Conservation (phyloP, 345 rosid species). For the Eucalyptus sp. region DNA sequence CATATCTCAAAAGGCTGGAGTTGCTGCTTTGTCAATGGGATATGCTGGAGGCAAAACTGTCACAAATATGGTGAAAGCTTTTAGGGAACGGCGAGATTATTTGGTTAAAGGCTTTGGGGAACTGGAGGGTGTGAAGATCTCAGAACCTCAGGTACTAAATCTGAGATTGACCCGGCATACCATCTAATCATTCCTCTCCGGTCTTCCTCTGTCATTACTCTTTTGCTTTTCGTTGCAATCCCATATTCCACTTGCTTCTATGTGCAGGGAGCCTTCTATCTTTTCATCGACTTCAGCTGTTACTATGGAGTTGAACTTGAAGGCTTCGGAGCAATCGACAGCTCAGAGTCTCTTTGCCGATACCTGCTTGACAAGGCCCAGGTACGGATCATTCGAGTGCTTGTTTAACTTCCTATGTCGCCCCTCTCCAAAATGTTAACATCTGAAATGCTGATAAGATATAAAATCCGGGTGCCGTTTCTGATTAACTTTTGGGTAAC, state of each 20-base stretch:
- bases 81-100: constrained; percentile 85
- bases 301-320: constrained; percentile 71
- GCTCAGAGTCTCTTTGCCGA: constrained; percentile 55
- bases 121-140: constrained; percentile 69
- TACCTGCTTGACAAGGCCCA: constrained; percentile 56
- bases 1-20: constrained; percentile 81
- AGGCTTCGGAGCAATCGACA: constrained; percentile 65
- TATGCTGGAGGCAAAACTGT: constrained; percentile 92
- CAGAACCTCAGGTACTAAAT: constrained; percentile 77
- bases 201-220: background rate
- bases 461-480: background rate
- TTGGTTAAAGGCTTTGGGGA: constrained; percentile 68
- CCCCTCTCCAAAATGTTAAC: background rate
- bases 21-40: constrained; percentile 90
- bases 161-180: background rate
- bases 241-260: background rate
- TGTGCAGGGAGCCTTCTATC: constrained; percentile 94
- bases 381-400: constrained; percentile 13
- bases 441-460: background rate
- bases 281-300: constrained; percentile 71
- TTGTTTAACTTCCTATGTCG: background rate
- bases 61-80: constrained; percentile 76
- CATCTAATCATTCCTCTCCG: background rate
- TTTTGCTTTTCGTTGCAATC: background rate
- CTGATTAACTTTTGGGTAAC: background rate